Evolutionary conservation across 768 basidiomycete genomes (phyloP).

Genomic region (Pholiota conissans): DNA sequence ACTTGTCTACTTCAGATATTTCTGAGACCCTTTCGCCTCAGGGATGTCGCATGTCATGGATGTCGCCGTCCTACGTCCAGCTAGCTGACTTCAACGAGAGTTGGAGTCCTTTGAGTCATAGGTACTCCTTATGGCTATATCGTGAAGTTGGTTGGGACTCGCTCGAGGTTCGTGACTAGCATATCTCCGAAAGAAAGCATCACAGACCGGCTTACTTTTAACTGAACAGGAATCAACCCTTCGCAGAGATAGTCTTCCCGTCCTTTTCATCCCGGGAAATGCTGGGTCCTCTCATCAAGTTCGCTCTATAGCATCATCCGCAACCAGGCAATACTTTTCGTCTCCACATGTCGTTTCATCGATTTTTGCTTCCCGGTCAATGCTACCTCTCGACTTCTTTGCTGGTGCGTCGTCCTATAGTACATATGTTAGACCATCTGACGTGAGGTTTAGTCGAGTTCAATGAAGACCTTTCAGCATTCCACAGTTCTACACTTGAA

Average conservation of each 20-base stretch:
- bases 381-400: constrained; percentile 80
- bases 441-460: constrained; percentile 68
- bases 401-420: constrained; percentile 50
- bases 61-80: constrained; percentile 87
- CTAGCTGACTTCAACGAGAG: constrained; percentile 64
- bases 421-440: background rate
- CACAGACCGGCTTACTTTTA: background rate
- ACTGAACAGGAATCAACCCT: constrained; percentile 13
- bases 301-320: constrained; percentile 92
- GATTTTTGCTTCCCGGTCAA: constrained; percentile 47
- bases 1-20: constrained; percentile 44
- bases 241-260: constrained; percentile 62
- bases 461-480: constrained; percentile 96
- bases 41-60: constrained; percentile 96
- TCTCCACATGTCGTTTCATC: constrained; percentile 55
- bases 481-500: constrained; percentile 86
- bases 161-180: constrained; percentile 44
- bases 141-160: constrained; percentile 85
- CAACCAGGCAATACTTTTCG: constrained; percentile 75
- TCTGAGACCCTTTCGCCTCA: constrained; percentile 67
- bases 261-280: constrained; percentile 96
- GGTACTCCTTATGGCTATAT: constrained; percentile 91
- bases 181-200: background rate
- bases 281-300: constrained; percentile 94
- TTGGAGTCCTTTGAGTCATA: constrained; percentile 69